Evolutionary conservation across 1,284 basidiomycete species (phyloP), one percentile per base, ranked within the genome.

Genomic region (Sphaerobolus stellatus): DNA sequence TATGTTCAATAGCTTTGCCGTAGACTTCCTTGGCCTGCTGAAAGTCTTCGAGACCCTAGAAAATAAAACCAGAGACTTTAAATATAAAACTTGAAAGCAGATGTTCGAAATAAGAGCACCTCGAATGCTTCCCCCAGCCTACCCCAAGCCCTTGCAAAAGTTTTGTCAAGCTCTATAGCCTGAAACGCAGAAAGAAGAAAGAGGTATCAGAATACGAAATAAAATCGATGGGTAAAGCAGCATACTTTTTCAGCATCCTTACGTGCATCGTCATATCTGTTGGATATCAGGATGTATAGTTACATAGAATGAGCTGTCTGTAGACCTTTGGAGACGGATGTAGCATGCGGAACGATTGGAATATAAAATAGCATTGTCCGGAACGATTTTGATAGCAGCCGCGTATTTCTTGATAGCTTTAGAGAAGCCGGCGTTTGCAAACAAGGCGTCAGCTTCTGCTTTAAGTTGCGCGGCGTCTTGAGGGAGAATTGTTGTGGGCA

Each of bases 341-440:
- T 61, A 59, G 43, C 70, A 74, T 1, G 74, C 72, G 5, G 69
- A 66, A 14, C 75, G 63, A 56, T 75, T 75, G 3, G 67, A 65
- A 50, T 70, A 74, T 9, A 74, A 58, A 8, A 72, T 59, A 1
- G 71, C 66, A 56, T 71, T 73, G 8, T 64, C 52, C 8, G 56
- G 58, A 48, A 69, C 68, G 9, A 61, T 20, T 6, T 61, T 56
- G 45, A 76, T 66, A 3, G 73, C 73, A 25, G 66, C 61, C 1
- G 67, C 61, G 57, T 71, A 75, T 54, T 75, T 72, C 7, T 57
- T 24, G 38, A 62, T 59, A 5, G 73, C 73, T 2, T 57, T 62
- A 1, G 50, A 36, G 56, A 68, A 75, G 16, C 73, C 52, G 33
- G 66, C 64, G 38, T 67, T 52, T 5, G 44, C 53, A 54, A 72